Percentiles rank a stretch among this genome's conserved stretches.
Evolutionary conservation across 768 basidiomycete species (phyloP).

Genomic region (Cystobasidiopsis lactophilus): DNA sequence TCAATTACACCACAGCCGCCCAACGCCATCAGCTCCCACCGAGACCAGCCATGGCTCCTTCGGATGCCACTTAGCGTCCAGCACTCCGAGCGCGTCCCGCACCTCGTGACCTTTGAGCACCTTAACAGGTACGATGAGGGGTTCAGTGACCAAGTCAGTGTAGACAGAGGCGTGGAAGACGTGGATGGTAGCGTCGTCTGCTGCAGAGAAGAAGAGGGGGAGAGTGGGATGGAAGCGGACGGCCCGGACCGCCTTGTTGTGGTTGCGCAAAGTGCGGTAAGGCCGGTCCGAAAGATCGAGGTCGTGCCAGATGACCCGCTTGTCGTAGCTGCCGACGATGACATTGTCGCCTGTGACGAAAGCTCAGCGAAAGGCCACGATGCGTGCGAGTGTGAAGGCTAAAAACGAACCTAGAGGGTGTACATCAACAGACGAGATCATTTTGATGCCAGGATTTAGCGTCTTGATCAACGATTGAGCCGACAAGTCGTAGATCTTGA

Average conservation of each 20-base stretch:
- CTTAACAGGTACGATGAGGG: conserved; percentile 89
- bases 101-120: conserved; percentile 80
- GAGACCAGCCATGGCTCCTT: conserved; percentile 82
- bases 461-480: conserved; percentile 86
- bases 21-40: conserved; percentile 75
- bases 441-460: conserved; percentile 77
- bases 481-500: conserved; percentile 79
- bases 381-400: background rate
- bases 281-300: conserved; percentile 88
- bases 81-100: conserved; percentile 66
- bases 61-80: conserved; percentile 72
- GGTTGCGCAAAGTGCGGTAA: conserved; percentile 85
- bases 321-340: conserved; percentile 92
- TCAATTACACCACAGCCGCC: conserved; percentile 44
- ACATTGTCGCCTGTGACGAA: conserved; percentile 60
- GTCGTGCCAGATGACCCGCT: conserved; percentile 97
- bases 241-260: conserved; percentile 75
- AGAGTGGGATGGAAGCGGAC: conserved; percentile 82
- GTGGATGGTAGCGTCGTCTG: conserved; percentile 92
- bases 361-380: background rate
- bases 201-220: conserved; percentile 86
- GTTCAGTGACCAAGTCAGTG: conserved; percentile 87
- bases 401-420: conserved; percentile 37
- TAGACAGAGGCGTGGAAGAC: conserved; percentile 90
- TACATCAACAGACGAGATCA: conserved; percentile 94